These are phyloP conservation scores for Backusella psychrophila DNA, from an alignment of 192 early-diverging fungal species.

Conservation along the genomic window DNA sequence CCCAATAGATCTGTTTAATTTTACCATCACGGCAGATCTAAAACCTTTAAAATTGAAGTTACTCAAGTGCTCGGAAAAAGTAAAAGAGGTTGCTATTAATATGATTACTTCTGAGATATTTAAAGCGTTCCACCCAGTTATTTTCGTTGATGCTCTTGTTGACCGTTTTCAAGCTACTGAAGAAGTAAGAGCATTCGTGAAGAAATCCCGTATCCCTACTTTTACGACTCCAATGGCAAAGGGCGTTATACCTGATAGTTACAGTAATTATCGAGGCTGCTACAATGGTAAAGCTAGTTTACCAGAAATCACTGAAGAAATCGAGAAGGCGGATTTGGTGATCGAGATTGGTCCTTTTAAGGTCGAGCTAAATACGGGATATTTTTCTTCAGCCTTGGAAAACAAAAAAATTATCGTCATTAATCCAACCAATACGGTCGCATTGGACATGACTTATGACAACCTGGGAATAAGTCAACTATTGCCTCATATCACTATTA, in stretches of 20 bases:
- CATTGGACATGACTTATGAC: conserved; percentile 32
- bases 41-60: conserved; percentile 20
- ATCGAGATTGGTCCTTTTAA: conserved; percentile 39
- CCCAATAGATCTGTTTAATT: conserved; percentile 37
- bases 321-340: conserved; percentile 36
- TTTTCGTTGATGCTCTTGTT: conserved; percentile 41
- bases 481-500: conserved; percentile 8
- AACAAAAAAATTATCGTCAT: conserved; percentile 29
- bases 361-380: conserved; percentile 47
- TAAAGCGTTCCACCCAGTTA: conserved; percentile 37
- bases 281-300: conserved; percentile 1
- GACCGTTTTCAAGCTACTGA: conserved; percentile 25
- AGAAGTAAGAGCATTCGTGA: conserved; percentile 21
- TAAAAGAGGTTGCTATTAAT: conserved; percentile 20
- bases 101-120: conserved; percentile 31
- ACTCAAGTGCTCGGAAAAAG: conserved; percentile 23
- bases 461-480: conserved; percentile 34
- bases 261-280: conserved; percentile 29
- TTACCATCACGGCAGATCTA: conserved; percentile 12
- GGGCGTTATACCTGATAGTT: conserved; percentile 29
- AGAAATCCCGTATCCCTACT: conserved; percentile 35
- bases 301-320: conserved; percentile 29
- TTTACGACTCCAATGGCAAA: conserved; percentile 48
- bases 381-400: conserved; percentile 36
- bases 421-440: conserved; percentile 28